Evolutionary conservation across 108 stramenopile genomes (phyloP).

Genomic region (Discostella stelligeroides): DNA sequence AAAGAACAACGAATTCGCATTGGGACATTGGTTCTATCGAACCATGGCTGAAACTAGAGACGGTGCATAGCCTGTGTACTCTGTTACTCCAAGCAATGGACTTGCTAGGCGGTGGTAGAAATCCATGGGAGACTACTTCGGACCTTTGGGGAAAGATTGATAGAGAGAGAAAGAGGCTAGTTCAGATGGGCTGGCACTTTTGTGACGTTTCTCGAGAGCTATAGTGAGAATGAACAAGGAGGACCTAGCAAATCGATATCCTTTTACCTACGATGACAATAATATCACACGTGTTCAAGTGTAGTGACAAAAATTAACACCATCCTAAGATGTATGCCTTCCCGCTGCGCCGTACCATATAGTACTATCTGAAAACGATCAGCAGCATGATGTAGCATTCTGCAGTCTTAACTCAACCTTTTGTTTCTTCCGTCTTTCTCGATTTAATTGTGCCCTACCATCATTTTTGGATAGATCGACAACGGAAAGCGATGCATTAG

Average conservation of each 20-base stretch:
- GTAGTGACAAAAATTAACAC: no score
- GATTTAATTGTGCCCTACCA: constrained; percentile 17
- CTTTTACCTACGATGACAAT: no score
- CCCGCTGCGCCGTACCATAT: not conserved
- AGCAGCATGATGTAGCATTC: constrained; percentile 19
- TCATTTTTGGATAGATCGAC: constrained; percentile 35
- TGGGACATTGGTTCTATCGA: constrained; percentile 64
- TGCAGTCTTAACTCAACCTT: constrained; percentile 23
- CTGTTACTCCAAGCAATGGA: constrained; percentile 68
- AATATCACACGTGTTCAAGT: no score
- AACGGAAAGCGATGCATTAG: constrained; percentile 37
- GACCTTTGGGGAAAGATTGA: constrained; percentile 73
- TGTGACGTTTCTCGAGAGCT: not conserved
- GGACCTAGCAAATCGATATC: no score
- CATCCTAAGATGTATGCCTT: no score
- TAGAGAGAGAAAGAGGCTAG: constrained; percentile 65
- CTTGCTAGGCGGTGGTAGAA: constrained; percentile 63
- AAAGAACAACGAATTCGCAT: not conserved
- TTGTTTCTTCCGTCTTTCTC: constrained; percentile 14
- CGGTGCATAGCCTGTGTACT: constrained; percentile 68
- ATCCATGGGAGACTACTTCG: constrained; percentile 80
- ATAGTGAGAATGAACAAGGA: no score
- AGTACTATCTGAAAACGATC: not conserved
- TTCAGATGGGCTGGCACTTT: constrained; percentile 32
- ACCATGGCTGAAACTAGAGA: constrained; percentile 84